Percentiles rank a stretch among this genome's conserved stretches.
phyloP scores from a whole-genome alignment of 1,284 basidiomycete genomes.

The Ceratobasidium sp. region DNA sequence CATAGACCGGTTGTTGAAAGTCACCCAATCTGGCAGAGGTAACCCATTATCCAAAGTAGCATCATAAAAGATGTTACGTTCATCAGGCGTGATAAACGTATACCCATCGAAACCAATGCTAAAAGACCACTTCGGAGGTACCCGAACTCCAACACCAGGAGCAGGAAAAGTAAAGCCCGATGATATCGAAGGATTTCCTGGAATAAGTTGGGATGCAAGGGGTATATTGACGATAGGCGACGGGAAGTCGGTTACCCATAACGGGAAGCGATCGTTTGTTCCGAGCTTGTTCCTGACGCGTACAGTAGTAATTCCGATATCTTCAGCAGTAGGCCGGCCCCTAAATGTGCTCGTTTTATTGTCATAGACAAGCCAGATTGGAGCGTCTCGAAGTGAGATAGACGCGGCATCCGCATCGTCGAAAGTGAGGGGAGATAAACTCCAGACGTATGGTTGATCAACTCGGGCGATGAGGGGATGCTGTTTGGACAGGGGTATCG shows the following conservation, averaged over 20 bases:
- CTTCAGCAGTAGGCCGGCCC: conserved; percentile 38
- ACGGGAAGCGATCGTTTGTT: conserved; percentile 66
- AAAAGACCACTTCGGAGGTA: conserved; percentile 91
- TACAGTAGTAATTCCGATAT: conserved; percentile 48
- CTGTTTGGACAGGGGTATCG: conserved; percentile 53
- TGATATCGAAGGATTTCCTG: conserved; percentile 72
- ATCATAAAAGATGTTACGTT: conserved; percentile 71
- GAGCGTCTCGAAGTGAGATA: conserved; percentile 45
- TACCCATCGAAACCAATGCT: conserved; percentile 85
- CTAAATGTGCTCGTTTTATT: conserved; percentile 47
- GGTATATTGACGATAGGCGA: conserved; percentile 71
- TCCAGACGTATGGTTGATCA: conserved; percentile 72
- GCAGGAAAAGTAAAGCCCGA: conserved; percentile 73
- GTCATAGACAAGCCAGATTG: conserved; percentile 48
- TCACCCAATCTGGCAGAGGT: conserved; percentile 81
- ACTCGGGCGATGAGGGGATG: conserved; percentile 58
- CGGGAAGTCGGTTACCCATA: conserved; percentile 73
- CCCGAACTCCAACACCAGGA: conserved; percentile 64
- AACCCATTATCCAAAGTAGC: conserved; percentile 76
- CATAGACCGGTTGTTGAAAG: conserved; percentile 74
- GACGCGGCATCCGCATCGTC: conserved; percentile 19
- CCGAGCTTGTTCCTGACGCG: conserved; percentile 55
- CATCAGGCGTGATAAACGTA: conserved; percentile 68
- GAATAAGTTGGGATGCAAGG: conserved; percentile 72
- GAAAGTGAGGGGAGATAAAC: conserved; percentile 47